These are phyloP conservation scores for Boletus sensibilis DNA, from an alignment of 768 basidiomycete species.

Conservation along the genomic window DNA sequence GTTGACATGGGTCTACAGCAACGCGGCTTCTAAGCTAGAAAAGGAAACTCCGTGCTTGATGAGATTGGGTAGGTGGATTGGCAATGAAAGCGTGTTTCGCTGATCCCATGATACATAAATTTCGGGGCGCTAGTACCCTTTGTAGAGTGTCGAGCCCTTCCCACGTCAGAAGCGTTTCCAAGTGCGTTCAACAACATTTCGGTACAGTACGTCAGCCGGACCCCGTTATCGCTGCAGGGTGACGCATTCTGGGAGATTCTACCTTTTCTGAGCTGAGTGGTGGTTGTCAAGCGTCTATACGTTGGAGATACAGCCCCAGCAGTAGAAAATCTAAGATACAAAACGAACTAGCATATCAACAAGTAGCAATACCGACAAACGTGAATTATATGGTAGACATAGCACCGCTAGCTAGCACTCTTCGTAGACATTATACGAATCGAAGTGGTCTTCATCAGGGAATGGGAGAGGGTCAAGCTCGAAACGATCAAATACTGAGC, in stretches of 20 bases:
- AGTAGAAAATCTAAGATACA: constrained; percentile 25
- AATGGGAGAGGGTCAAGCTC: constrained; percentile 74
- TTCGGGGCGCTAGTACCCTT: constrained; percentile 42
- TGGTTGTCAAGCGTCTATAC: not conserved
- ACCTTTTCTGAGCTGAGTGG: not conserved
- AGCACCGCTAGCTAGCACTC: constrained; percentile 65
- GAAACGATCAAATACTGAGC: constrained; percentile 61
- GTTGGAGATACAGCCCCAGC: not conserved
- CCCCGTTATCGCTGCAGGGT: constrained; percentile 20
- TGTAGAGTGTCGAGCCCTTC: constrained; percentile 48
- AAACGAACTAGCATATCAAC: constrained; percentile 31
- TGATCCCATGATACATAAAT: constrained; percentile 8
- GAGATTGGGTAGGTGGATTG: constrained; percentile 47
- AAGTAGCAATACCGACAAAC: constrained; percentile 19
- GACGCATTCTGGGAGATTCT: constrained; percentile 28
- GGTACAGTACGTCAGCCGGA: constrained; percentile 46
- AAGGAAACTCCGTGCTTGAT: constrained; percentile 51
- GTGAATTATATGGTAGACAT: constrained; percentile 32
- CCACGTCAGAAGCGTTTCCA: constrained; percentile 47
- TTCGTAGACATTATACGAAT: constrained; percentile 54
- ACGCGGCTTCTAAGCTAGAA: constrained; percentile 49
- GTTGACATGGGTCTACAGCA: constrained; percentile 39
- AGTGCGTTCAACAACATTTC: constrained; percentile 69
- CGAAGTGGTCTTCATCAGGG: constrained; percentile 48
- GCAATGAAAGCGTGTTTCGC: not conserved